Evolutionary conservation across 805 yeast species (phyloP).

Genomic region (Ogataea zsoltii): DNA sequence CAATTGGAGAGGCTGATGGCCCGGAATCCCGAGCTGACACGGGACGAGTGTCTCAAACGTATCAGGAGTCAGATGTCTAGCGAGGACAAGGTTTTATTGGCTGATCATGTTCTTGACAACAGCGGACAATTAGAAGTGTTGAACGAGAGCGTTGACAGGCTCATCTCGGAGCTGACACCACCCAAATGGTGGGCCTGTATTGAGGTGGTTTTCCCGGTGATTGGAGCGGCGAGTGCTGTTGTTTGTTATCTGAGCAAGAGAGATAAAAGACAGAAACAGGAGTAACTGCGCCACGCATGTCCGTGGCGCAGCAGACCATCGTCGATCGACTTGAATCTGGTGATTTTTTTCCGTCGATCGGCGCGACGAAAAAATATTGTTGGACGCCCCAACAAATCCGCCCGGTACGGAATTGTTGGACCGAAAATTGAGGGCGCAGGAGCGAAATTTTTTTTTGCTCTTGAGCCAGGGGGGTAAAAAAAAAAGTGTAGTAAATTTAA

Average conservation of each 20-base stretch:
- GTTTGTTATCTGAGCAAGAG: neutral
- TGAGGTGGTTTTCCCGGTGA: constrained; percentile 19
- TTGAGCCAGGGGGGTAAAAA: neutral
- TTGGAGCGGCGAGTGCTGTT: constrained; percentile 13
- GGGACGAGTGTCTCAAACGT: constrained; percentile 68
- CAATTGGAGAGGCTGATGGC: constrained; percentile 64
- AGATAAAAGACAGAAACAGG: neutral
- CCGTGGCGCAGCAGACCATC: neutral
- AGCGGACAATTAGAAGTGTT: constrained; percentile 46
- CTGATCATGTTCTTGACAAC: constrained; percentile 74
- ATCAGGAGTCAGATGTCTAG: constrained; percentile 76
- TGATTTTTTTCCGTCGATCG: too few relatives aligned
- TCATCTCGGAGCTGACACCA: constrained; percentile 43
- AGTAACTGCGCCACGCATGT: too few relatives aligned
- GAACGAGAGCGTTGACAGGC: constrained; percentile 41
- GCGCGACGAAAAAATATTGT: constrained; percentile 10
- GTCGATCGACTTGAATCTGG: too few relatives aligned
- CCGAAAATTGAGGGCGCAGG: constrained; percentile 2
- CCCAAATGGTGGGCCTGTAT: constrained; percentile 14
- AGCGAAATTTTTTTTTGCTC: constrained; percentile 1
- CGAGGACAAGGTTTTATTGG: constrained; percentile 51
- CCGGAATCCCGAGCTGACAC: constrained; percentile 67
- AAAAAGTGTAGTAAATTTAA: neutral
- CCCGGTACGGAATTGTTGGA: constrained; percentile 5
- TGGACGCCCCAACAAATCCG: constrained; percentile 17